Evolutionary conservation across 2,329 filamentous ascomycete genomes (phyloP), one percentile per base, ranked within the genome.

Genomic region (Colletotrichum lini): DNA sequence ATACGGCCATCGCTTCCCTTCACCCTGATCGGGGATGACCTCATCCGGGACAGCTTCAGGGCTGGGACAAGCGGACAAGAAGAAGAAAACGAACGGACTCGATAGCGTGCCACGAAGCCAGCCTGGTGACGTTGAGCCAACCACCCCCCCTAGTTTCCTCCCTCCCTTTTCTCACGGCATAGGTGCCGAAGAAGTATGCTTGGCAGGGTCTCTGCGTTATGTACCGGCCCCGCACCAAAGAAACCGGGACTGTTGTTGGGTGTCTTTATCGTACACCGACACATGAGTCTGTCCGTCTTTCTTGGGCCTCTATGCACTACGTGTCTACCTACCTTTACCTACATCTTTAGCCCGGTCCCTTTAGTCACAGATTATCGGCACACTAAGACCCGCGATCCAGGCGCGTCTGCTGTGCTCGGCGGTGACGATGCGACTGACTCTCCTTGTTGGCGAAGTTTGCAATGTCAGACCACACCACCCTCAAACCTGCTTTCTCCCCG

Each of bases 401-500:
- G 52, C 13, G 57, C 42, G 58, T n/a, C 42, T 67, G 67, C 49
- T 67, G 21, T 30, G 45, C 56, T 59, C 70, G 67, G 68, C 58
- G 50, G 62, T 71, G 71, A 73, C 71, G 67, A 67, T 49, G 56
- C 67, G 67, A 61, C 26, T 30, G 26, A 30, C 26, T 30, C 59
- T 62, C 49, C 40, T 18, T 49, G 10, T 30, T 45, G 18, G 60
- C 40, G 30, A 45, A 49, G 42, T 65, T 59, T 73, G 57, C 50
- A 53, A 62, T 7, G 47, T 42, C 60, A 40, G n/a, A 18, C 8
- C 26, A 23, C 42, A 30, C 18, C 23, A 30, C 10, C 38, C 15
- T 44, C 72, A 73, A 72, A 72, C 72, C 72, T 69, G 72, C 65
- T 71, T 71, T 63, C 35, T 26, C 23, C 7, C 30, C 3, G 30